Evolutionary conservation across 108 stramenopile species (phyloP).

Genomic region (Stephanodiscus minutulus): DNA sequence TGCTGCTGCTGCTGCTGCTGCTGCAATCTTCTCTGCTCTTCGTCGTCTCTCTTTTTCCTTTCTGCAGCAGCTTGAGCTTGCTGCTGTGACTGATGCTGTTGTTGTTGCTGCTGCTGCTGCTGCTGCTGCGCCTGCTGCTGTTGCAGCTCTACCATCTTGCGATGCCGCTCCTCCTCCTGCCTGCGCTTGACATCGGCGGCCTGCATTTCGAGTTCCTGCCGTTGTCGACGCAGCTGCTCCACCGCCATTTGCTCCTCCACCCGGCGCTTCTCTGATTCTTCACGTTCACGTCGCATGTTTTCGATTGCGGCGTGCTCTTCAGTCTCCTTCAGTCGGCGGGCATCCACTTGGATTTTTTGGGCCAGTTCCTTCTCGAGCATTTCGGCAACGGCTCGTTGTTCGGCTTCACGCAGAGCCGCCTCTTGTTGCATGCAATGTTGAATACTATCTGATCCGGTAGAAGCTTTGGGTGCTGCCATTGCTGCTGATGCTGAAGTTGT

Average conservation of each 20-base stretch:
- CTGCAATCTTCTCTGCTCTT: constrained; percentile 48
- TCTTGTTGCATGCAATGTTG: constrained; percentile 19
- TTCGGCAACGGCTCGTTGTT: constrained; percentile 21
- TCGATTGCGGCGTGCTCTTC: constrained; percentile 44
- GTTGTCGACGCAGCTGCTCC: constrained; percentile 43
- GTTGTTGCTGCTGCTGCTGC: constrained; percentile 15
- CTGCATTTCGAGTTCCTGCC: constrained; percentile 64
- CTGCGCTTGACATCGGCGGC: constrained; percentile 50
- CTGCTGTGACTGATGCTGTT: constrained; percentile 25
- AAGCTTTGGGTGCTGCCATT: not conserved
- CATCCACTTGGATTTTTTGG: constrained; percentile 21
- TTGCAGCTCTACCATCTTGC: constrained; percentile 34
- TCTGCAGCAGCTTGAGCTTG: constrained; percentile 18
- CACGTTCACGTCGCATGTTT: constrained; percentile 45
- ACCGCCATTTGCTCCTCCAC: constrained; percentile 25
- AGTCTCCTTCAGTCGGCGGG: constrained; percentile 16
- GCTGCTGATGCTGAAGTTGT: constrained; percentile 14
- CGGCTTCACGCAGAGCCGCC: constrained; percentile 13
- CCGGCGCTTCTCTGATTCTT: constrained; percentile 29
- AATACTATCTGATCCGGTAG: not conserved
- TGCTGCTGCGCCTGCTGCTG: constrained; percentile 26
- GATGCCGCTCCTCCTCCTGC: constrained; percentile 52
- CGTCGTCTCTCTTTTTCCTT: constrained; percentile 35
- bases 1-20: constrained; percentile 38
- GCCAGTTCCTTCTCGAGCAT: constrained; percentile 20